Percentiles rank a stretch among this genome's conserved stretches.
Evolutionary conservation across 352 stramenopile genomes (phyloP).

Genomic region (Phytophthora megakarya): DNA sequence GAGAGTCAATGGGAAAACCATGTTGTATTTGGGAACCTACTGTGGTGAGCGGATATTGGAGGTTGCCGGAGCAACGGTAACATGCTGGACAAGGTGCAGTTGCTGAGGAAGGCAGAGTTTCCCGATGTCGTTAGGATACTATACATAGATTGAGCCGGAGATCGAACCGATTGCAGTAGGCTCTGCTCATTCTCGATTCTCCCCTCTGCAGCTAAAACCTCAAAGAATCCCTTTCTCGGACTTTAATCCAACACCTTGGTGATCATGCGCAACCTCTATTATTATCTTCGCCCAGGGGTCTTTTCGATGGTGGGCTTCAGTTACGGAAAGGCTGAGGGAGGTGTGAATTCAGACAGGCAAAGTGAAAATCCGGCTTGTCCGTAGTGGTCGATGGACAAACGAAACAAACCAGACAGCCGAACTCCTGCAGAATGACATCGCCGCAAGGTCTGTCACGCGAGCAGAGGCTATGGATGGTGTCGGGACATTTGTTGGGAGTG

Average conservation of each 20-base stretch:
- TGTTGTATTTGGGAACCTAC: no score
- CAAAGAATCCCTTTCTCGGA: not conserved
- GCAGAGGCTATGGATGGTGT: not conserved
- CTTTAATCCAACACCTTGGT: not conserved
- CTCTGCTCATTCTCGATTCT: not conserved
- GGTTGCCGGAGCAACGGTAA: not conserved
- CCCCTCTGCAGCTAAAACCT: slow-evolving; percentile 4
- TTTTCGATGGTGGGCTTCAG: slow-evolving; percentile 9
- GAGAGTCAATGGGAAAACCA: no score
- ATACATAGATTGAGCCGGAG: not conserved
- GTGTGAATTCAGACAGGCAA: no score
- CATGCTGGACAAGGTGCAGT: not conserved
- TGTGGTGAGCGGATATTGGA: no score
- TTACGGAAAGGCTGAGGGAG: slow-evolving; percentile 6
- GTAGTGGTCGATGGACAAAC: slow-evolving; percentile 4
- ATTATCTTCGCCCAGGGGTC: slow-evolving; percentile 1
- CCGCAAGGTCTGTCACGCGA: not conserved
- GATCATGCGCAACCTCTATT: slow-evolving; percentile 5
- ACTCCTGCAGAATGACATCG: not conserved
- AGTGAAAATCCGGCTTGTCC: not conserved
- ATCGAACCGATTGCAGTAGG: not conserved
- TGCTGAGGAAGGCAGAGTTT: not conserved
- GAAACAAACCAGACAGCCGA: not conserved
- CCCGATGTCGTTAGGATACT: not conserved
- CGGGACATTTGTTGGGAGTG: slow-evolving; percentile 16